phyloP scores from a whole-genome alignment of 2,329 filamentous ascomycete species.

The Paraphoma chrysanthemicola region DNA sequence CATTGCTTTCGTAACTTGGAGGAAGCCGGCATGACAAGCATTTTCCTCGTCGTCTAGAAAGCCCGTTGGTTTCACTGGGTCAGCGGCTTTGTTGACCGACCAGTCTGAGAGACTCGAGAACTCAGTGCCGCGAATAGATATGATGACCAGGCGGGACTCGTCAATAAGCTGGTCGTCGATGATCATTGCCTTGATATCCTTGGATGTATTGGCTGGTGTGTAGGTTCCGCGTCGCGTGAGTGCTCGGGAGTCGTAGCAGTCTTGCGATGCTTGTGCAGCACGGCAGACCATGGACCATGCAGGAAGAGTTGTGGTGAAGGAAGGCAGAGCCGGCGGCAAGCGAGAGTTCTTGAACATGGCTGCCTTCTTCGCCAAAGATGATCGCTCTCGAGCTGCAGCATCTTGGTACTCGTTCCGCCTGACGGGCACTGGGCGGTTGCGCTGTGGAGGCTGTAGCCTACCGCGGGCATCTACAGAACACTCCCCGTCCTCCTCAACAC shows the following conservation, averaged over 20 bases:
- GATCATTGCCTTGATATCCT: slow-evolving; percentile 12
- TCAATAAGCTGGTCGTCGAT: slow-evolving; percentile 9
- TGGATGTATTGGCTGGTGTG: slow-evolving; percentile 7
- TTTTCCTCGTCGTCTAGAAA: slow-evolving; percentile 70
- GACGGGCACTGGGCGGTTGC: slow-evolving; percentile 1
- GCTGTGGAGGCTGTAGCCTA: slow-evolving; percentile 4
- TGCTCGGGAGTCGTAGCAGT: slow-evolving; percentile 9
- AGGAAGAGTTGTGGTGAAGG: slow-evolving; percentile 5
- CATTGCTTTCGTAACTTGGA: slow-evolving; percentile 76
- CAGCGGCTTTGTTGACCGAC: slow-evolving; percentile 7
- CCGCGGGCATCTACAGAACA: background rate
- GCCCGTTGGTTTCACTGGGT: slow-evolving; percentile 2
- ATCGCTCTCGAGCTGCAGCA: slow-evolving; percentile 1
- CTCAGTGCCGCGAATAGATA: slow-evolving; percentile 8
- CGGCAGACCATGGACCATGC: slow-evolving; percentile 11
- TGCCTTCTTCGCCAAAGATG: slow-evolving; percentile 5
- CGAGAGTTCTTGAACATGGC: slow-evolving; percentile 7
- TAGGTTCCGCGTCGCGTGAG: slow-evolving; percentile 6
- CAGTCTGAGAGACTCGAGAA: slow-evolving; percentile 6
- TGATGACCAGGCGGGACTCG: slow-evolving; percentile 4
- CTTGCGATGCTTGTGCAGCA: slow-evolving; percentile 6
- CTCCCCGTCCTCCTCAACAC: slow-evolving; percentile 3
- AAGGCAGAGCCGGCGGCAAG: slow-evolving; percentile 1
- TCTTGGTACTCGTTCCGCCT: slow-evolving; percentile 6
- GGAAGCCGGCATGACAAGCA: slow-evolving; percentile 77